A percentile compares a stretch with the other conserved stretches of the same genome.
phyloP scores from a whole-genome alignment of 177 flowering plant species.

The Vitis hybrid region DNA sequence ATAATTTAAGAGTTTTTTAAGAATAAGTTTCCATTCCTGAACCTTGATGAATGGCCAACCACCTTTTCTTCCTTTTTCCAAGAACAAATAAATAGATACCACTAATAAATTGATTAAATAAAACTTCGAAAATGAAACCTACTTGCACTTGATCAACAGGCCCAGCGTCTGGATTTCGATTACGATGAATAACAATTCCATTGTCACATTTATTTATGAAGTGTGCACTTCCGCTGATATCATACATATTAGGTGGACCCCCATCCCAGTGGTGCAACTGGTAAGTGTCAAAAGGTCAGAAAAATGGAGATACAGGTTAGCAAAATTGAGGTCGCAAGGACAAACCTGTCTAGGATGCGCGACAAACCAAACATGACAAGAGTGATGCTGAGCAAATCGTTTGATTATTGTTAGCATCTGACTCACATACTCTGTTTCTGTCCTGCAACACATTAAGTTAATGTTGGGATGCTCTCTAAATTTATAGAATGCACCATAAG shows the following conservation, averaged over 20 bases:
- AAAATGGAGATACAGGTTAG: not conserved
- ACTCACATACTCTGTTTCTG: constrained; percentile 98
- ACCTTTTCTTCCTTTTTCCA: not conserved
- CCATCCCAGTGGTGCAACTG: constrained; percentile 89
- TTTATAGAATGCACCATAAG: too few species aligned
- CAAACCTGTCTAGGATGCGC: constrained; percentile 97
- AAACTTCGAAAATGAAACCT: not conserved
- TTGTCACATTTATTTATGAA: constrained; percentile 99
- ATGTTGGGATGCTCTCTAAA: too few species aligned
- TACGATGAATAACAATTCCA: constrained; percentile 95
- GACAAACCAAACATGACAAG: constrained; percentile 99
- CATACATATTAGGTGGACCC: constrained; percentile 88
- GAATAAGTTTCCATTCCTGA: not conserved
- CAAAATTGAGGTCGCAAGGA: not conserved
- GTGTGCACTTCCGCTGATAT: constrained; percentile 99
- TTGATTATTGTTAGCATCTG: constrained; percentile 89
- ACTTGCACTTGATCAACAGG: constrained; percentile 86
- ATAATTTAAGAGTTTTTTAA: not conserved
- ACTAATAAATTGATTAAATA: not conserved
- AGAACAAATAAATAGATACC: not conserved
- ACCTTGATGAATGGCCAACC: not conserved
- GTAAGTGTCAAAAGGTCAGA: constrained; percentile 2
- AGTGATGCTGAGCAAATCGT: constrained; percentile 93
- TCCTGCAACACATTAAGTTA: constrained; percentile 46
- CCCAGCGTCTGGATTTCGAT: constrained; percentile 75